phyloP scores from a whole-genome alignment of 2,329 filamentous ascomycete species.

The Fusarium mangiferae region DNA sequence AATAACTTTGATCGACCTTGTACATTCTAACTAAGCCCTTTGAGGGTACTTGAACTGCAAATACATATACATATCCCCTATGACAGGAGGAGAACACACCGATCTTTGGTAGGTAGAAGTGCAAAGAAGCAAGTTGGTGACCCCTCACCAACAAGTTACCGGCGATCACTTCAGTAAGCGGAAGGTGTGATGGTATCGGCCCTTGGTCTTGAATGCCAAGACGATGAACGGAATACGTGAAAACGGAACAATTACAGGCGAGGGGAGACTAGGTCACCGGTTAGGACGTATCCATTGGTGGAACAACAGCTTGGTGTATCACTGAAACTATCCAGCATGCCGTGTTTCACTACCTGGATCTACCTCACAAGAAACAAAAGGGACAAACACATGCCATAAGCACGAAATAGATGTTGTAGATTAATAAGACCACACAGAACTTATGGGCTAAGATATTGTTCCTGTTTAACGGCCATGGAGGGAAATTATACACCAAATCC shows the following conservation, averaged over 20 bases:
- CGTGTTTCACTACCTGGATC: not conserved
- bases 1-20: too few species aligned
- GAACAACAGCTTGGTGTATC: not conserved
- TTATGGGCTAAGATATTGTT: not conserved
- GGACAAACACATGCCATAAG: not conserved
- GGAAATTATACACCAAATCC: not conserved
- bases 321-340: not conserved
- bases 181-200: not conserved
- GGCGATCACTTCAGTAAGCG: not conserved
- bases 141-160: not conserved
- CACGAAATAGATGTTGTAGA: not conserved
- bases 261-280: not conserved
- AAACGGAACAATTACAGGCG: not conserved
- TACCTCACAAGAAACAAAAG: not conserved
- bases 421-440: not conserved
- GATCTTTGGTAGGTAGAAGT: too few species aligned
- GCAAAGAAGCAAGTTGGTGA: not conserved
- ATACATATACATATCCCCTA: not conserved
- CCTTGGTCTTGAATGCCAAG: not conserved
- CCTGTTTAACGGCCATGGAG: accelerated
- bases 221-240: not conserved
- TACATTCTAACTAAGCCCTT: not conserved
- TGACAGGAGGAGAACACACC: too few species aligned
- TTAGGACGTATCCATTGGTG: not conserved
- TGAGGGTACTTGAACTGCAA: not conserved